Evolutionary conservation across 768 basidiomycete genomes (phyloP).

Genomic region (Kwoniella newhampshirensis): DNA sequence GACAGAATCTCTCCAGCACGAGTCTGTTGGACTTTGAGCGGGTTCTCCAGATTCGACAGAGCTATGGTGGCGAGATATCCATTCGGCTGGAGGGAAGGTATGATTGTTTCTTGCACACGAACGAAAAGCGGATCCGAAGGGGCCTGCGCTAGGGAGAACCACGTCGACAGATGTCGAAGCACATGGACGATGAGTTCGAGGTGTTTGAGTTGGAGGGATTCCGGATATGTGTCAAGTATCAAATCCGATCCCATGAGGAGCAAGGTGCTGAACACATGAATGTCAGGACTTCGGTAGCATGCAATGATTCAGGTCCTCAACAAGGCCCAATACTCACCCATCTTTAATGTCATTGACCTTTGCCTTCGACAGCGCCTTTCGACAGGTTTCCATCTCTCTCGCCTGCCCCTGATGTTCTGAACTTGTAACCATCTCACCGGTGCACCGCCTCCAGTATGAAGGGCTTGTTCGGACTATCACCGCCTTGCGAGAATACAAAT

Average conservation of each 20-base stretch:
- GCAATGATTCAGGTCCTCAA: neutral
- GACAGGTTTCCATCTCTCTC: slow-evolving; percentile 15
- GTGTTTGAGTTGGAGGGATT: slow-evolving; percentile 18
- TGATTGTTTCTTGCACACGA: slow-evolving; percentile 9
- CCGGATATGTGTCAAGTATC: slow-evolving; percentile 2
- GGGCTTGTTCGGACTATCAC: too few relatives aligned
- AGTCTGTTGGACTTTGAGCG: slow-evolving; percentile 22
- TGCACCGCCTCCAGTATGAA: too few relatives aligned
- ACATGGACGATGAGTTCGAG: slow-evolving; percentile 22
- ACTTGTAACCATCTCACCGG: too few relatives aligned
- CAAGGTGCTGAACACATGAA: slow-evolving; percentile 13
- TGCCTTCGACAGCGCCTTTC: slow-evolving; percentile 16
- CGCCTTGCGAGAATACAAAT: too few relatives aligned
- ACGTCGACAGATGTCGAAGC: slow-evolving; percentile 22
- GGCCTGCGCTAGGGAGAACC: neutral
- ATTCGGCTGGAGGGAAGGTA: slow-evolving; percentile 23
- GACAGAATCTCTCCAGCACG: slow-evolving; percentile 26
- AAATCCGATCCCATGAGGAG: slow-evolving; percentile 16
- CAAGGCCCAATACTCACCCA: slow-evolving; percentile 3
- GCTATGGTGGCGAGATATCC: slow-evolving; percentile 16
- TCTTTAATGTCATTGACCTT: slow-evolving; percentile 7
- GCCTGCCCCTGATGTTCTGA: neutral
- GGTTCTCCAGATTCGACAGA: slow-evolving; percentile 22
- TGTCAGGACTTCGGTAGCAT: too few relatives aligned
- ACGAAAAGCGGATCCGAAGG: neutral